Percentiles rank a stretch among this genome's conserved stretches.
Conservation (phyloP, 148 eudicot genomes). For the Spergularia marina region DNA sequence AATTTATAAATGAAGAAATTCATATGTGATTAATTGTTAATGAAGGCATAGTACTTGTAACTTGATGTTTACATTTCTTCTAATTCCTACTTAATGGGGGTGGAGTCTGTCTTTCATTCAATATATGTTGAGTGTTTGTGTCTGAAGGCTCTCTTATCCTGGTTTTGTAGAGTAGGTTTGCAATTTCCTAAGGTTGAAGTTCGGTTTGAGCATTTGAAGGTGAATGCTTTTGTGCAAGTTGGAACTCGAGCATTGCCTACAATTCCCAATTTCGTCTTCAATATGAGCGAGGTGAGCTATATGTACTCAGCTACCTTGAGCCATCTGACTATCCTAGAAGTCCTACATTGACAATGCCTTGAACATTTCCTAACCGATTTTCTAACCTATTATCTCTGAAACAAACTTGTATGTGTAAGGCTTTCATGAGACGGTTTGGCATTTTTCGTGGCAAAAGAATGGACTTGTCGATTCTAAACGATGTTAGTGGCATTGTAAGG, state of each 20-base stretch:
- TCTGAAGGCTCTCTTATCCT: slow-evolving; percentile 24
- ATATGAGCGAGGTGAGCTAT: slow-evolving; percentile 70
- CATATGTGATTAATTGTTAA: too few relatives aligned
- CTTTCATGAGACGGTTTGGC: slow-evolving; percentile 54
- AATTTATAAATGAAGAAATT: too few relatives aligned
- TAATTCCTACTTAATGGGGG: too few relatives aligned
- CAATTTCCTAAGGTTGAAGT: slow-evolving; percentile 85
- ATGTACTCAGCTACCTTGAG: not conserved
- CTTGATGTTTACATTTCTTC: too few relatives aligned
- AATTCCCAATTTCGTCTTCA: slow-evolving; percentile 70
- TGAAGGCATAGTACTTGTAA: too few relatives aligned
- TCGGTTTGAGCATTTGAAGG: slow-evolving; percentile 70
- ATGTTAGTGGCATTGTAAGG: slow-evolving; percentile 71
- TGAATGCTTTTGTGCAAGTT: slow-evolving; percentile 76
- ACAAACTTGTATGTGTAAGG: slow-evolving; percentile 33
- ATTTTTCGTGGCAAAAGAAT: slow-evolving; percentile 52
- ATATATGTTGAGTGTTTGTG: slow-evolving; percentile 5
- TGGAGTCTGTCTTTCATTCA: not conserved
- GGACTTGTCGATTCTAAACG: slow-evolving; percentile 58
- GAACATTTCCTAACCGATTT: slow-evolving; percentile 22
- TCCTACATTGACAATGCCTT: slow-evolving; percentile 1
- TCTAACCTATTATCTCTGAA: not conserved
- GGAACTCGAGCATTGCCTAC: slow-evolving; percentile 95
- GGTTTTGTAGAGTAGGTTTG: slow-evolving; percentile 65
- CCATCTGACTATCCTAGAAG: not conserved